Percentiles rank a stretch among this genome's conserved stretches.
These are phyloP conservation scores for Fraxinus angustifolia DNA, from an alignment of 305 asterid genomes.

Conservation along the genomic window DNA sequence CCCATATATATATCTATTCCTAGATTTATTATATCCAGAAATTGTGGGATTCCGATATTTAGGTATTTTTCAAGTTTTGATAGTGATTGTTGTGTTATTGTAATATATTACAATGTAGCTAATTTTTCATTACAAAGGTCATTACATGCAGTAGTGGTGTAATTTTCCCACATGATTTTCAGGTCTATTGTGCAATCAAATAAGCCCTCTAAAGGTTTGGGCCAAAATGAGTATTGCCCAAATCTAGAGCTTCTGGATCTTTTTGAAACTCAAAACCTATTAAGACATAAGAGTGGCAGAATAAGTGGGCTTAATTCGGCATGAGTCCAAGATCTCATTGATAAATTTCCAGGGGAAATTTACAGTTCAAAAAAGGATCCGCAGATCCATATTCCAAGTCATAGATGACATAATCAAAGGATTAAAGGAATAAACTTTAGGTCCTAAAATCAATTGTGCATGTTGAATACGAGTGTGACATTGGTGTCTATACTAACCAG, in stretches of 20 bases:
- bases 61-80: no score
- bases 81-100: background rate
- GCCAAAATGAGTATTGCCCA: background rate
- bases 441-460: background rate
- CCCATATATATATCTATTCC: background rate
- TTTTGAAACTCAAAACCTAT: background rate
- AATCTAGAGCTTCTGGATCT: background rate
- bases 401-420: background rate
- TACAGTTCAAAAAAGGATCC: background rate
- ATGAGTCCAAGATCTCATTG: background rate
- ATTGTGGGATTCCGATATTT: background rate
- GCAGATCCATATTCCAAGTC: background rate
- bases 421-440: background rate
- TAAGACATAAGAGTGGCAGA: background rate
- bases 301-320: background rate
- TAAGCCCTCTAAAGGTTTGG: background rate
- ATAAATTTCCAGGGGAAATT: background rate
- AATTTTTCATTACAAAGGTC: background rate
- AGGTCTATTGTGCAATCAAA: background rate
- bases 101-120: background rate
- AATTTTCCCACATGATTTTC: background rate
- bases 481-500: constrained; percentile 53
- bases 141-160: background rate
- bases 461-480: background rate
- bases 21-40: background rate